Conservation (phyloP, 148 eudicot genomes). For the Dysphania ambrosioides region DNA sequence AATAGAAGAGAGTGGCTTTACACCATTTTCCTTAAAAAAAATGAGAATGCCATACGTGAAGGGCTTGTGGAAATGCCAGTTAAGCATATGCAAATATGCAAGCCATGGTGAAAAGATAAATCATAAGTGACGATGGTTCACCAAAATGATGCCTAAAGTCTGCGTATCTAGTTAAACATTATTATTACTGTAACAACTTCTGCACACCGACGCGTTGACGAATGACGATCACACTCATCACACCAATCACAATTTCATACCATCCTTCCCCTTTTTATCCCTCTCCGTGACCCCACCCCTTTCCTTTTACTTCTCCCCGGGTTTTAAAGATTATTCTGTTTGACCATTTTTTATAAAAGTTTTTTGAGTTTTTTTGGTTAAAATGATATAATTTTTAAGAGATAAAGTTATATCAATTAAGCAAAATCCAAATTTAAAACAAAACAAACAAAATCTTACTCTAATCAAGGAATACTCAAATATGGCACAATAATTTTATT, state of each 20-base stretch:
- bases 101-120: not conserved
- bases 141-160: not conserved
- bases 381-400: no score
- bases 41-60: not conserved
- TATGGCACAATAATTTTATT: not conserved
- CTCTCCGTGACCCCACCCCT: no score
- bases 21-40: no score
- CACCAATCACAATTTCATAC: not conserved
- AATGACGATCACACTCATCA: no score
- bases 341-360: no score
- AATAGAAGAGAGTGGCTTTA: no score
- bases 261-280: no score
- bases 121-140: not conserved
- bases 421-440: no score
- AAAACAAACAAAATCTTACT: no score
- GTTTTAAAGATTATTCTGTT: no score
- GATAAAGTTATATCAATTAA: no score
- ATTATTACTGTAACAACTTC: not conserved
- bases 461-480: not conserved
- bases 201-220: not conserved
- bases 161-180: not conserved
- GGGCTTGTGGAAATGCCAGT: not conserved
- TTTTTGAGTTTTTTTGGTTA: no score
- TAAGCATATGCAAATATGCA: not conserved
- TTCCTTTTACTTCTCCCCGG: not conserved